A percentile compares a stretch with the other conserved stretches of the same genome.
phyloP scores from a whole-genome alignment of 495 filamentous ascomycete genomes.

The Immersiella caudata region DNA sequence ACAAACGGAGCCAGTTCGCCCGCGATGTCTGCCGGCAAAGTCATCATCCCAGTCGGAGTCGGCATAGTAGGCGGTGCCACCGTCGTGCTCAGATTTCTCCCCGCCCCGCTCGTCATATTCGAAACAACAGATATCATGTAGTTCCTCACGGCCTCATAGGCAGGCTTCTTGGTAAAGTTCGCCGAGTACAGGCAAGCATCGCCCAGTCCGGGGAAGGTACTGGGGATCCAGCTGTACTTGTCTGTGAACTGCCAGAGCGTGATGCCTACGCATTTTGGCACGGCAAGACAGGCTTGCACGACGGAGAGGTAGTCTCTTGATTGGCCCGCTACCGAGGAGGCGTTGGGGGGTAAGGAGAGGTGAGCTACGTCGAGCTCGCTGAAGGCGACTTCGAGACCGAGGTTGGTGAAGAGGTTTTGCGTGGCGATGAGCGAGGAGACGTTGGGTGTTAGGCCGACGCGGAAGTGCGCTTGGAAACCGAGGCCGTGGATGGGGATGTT shows the following conservation, averaged over 20 bases:
- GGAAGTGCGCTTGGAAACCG: constrained; percentile 62
- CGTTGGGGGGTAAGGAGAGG: constrained; percentile 35
- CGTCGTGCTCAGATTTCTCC: not conserved
- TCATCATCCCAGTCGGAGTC: not conserved
- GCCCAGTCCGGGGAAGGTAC: constrained; percentile 54
- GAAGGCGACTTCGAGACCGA: constrained; percentile 56
- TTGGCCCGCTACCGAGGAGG: constrained; percentile 51
- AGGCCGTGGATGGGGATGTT: constrained; percentile 59
- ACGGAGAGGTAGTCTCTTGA: constrained; percentile 54
- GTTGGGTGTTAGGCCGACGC: constrained; percentile 48
- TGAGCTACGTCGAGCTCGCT: constrained; percentile 63
- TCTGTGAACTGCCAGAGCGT: constrained; percentile 67
- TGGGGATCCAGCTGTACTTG: constrained; percentile 55
- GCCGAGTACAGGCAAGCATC: constrained; percentile 54
- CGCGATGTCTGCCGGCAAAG: not conserved
- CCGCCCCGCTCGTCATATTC: not conserved
- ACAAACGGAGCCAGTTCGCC: not conserved
- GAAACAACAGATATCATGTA: constrained; percentile 30
- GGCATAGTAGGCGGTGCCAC: not conserved
- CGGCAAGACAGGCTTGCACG: constrained; percentile 55
- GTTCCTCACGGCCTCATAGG: constrained; percentile 43
- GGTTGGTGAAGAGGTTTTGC: constrained; percentile 43
- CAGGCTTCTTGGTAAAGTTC: constrained; percentile 53
- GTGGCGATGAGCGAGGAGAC: constrained; percentile 37
- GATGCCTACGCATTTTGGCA: constrained; percentile 58